phyloP scores from a whole-genome alignment of 768 basidiomycete genomes.

The Sporobolomyces pararoseus region DNA sequence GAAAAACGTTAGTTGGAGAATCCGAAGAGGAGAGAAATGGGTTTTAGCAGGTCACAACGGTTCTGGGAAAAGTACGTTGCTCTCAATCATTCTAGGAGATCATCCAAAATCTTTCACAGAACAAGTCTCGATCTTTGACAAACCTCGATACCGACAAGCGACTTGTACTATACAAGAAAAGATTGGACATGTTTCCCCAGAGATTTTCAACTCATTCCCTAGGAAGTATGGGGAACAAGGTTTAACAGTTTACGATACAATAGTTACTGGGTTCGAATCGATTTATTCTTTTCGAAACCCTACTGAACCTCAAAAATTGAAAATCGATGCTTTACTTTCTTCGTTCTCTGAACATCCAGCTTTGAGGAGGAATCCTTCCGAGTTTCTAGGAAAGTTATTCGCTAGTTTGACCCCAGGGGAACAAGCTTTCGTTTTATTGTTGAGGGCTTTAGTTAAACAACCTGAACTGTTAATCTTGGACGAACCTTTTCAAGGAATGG shows the following conservation, averaged over 20 bases:
- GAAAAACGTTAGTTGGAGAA: constrained; percentile 72
- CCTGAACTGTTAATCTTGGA: constrained; percentile 78
- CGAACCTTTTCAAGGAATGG: constrained; percentile 93
- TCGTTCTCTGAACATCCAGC: constrained; percentile 54
- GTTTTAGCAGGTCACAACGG: constrained; percentile 86
- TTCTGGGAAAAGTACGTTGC: constrained; percentile 88
- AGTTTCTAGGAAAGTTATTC: constrained; percentile 60
- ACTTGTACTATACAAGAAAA: constrained; percentile 62
- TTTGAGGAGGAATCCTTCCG: constrained; percentile 26
- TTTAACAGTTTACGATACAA: constrained; percentile 54
- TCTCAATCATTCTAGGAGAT: constrained; percentile 84
- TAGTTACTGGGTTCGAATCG: constrained; percentile 87
- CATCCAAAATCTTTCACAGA: constrained; percentile 92
- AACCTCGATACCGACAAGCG: constrained; percentile 63
- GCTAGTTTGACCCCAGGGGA: constrained; percentile 65
- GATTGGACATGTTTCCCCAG: constrained; percentile 80
- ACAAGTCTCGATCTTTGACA: constrained; percentile 60
- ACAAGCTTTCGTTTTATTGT: constrained; percentile 74
- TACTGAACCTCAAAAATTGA: constrained; percentile 52
- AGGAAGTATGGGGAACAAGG: constrained; percentile 36
- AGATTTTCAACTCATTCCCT: constrained; percentile 87
- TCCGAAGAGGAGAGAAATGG: constrained; percentile 78
- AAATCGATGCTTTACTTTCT: constrained; percentile 61
- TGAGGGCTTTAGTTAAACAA: constrained; percentile 74
- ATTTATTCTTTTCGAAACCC: constrained; percentile 61